These are phyloP conservation scores for Silene coronaria DNA, from an alignment of 179 eudicot genomes.

Conservation along the genomic window DNA sequence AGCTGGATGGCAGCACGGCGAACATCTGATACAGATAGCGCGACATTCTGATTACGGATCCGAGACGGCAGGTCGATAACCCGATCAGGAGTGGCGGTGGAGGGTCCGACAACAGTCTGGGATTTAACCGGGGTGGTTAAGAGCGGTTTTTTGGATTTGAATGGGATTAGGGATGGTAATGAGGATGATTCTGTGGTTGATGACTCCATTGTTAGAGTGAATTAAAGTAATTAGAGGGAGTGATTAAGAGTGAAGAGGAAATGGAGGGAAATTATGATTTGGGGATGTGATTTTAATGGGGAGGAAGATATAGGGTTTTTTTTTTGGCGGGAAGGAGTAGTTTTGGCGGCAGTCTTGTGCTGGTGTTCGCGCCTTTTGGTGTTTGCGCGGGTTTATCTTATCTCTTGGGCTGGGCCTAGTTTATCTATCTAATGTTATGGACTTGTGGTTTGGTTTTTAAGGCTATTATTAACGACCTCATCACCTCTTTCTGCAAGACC, in stretches of 20 bases:
- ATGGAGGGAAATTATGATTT: background rate
- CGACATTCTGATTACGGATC: slow-evolving; percentile 32
- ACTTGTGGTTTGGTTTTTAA: too few species aligned
- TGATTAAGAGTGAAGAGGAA: background rate
- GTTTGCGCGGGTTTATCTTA: slow-evolving; percentile 2
- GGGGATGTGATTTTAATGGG: background rate
- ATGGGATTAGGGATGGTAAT: slow-evolving; percentile 21
- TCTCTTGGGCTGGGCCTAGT: background rate
- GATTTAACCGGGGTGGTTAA: slow-evolving; percentile 23
- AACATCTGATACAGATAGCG: slow-evolving; percentile 47
- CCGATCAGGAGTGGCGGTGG: slow-evolving; percentile 50
- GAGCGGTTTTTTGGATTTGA: slow-evolving; percentile 44
- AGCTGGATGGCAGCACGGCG: slow-evolving; percentile 43
- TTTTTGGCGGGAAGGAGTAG: slow-evolving; percentile 44
- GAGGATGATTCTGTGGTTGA: slow-evolving; percentile 5
- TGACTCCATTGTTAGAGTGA: background rate
- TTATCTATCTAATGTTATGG: too few species aligned
- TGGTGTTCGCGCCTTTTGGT: background rate
- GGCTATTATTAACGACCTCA: too few species aligned
- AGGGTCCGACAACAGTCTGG: slow-evolving; percentile 16
- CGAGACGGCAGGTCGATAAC: slow-evolving; percentile 27
- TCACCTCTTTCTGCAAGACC: too few species aligned
- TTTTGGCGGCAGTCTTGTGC: slow-evolving; percentile 16
- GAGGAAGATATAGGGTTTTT: slow-evolving; percentile 13
- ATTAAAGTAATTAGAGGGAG: too few species aligned